Conservation (phyloP, 176 grass and related monocot genomes). For the Aechmea fasciata region DNA sequence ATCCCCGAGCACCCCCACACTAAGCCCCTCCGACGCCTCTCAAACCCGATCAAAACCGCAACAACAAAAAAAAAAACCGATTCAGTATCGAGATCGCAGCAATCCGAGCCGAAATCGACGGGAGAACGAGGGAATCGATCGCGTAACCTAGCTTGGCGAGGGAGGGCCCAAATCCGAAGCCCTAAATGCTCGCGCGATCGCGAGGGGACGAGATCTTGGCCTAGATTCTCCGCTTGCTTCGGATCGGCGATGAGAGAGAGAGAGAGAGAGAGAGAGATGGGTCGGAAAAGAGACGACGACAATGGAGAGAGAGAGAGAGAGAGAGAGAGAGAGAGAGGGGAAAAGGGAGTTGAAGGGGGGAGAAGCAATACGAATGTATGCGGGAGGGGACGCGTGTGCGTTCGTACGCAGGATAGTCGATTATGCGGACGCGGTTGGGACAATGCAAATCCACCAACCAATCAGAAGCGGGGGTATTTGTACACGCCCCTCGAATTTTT, state of each 20-base stretch:
- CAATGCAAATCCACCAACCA: too few species aligned
- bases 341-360: constrained; percentile 12
- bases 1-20: neutral
- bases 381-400: neutral
- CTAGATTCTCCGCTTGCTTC: neutral
- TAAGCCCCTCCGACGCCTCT: constrained; percentile 24
- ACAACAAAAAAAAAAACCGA: neutral
- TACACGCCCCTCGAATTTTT: too few species aligned
- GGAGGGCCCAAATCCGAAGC: constrained; percentile 1
- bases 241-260: constrained; percentile 42
- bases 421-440: too few species aligned
- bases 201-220: neutral
- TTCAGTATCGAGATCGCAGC: constrained; percentile 24
- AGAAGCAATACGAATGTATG: neutral
- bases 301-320: constrained; percentile 13
- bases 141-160: neutral
- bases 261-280: constrained; percentile 35
- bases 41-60: constrained; percentile 10
- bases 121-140: neutral
- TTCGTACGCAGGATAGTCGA: too few species aligned
- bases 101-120: constrained; percentile 9
- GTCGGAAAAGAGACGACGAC: constrained; percentile 21
- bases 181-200: constrained; percentile 4
- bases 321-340: neutral
- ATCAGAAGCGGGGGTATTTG: too few species aligned